These are phyloP conservation scores for Epichloe gansuensis DNA, from an alignment of 2,329 filamentous ascomycete genomes.

Conservation along the genomic window DNA sequence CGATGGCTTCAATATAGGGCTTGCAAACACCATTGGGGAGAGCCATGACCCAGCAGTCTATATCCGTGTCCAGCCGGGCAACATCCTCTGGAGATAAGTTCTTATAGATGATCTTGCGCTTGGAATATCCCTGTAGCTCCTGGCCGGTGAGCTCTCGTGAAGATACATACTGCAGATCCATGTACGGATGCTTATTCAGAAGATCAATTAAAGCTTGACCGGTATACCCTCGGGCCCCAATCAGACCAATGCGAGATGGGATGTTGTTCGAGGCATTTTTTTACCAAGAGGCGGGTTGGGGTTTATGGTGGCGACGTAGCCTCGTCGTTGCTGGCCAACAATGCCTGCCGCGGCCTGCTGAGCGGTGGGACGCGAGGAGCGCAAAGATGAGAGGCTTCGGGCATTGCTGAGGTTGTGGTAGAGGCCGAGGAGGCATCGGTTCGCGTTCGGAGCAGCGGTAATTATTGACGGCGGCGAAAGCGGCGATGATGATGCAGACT, in stretches of 20 bases:
- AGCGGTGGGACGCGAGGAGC: not conserved
- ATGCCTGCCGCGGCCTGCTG: not conserved
- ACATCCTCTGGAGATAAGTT: constrained; percentile 82
- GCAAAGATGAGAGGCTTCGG: not conserved
- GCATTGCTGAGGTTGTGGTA: not conserved
- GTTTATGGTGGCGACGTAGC: not conserved
- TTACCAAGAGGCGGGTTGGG: constrained; percentile 61
- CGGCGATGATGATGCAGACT: not conserved
- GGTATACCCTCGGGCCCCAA: constrained; percentile 69
- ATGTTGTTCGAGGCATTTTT: constrained; percentile 72
- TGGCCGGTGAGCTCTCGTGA: constrained; percentile 85
- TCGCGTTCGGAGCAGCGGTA: not conserved
- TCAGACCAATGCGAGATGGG: constrained; percentile 71
- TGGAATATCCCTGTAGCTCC: constrained; percentile 79
- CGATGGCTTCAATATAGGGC: constrained; percentile 82
- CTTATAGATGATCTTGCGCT: constrained; percentile 85
- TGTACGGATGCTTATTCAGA: constrained; percentile 74
- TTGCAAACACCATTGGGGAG: constrained; percentile 91
- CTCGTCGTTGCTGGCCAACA: not conserved
- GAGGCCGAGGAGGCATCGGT: not conserved
- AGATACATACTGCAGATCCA: constrained; percentile 85
- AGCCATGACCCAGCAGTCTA: constrained; percentile 97
- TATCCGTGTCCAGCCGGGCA: constrained; percentile 67
- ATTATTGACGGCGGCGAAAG: not conserved
- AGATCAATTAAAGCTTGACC: constrained; percentile 62